phyloP scores from a whole-genome alignment of 1,284 basidiomycete species.

The Hemileccinum hortonii region DNA sequence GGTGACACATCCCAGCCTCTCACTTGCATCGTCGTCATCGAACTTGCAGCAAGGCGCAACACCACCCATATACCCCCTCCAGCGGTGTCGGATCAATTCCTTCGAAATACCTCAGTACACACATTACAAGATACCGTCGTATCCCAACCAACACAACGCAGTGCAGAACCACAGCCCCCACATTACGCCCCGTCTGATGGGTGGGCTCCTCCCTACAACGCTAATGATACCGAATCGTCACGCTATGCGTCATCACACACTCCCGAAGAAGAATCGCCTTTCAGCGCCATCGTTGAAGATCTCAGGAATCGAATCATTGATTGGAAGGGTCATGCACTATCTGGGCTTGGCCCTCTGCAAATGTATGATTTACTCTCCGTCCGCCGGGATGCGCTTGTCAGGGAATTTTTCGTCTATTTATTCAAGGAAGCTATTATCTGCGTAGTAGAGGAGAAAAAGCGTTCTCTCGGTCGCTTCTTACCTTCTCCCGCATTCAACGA shows the following conservation, averaged over 20 bases:
- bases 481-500: constrained; percentile 55
- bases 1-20: constrained; percentile 74
- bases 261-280: constrained; percentile 63
- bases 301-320: constrained; percentile 85
- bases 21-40: constrained; percentile 88
- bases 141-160: constrained; percentile 30
- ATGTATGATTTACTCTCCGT: constrained; percentile 92
- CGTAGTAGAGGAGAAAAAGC: constrained; percentile 91
- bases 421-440: constrained; percentile 97
- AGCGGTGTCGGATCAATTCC: constrained; percentile 48
- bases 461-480: constrained; percentile 69
- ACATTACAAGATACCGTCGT: constrained; percentile 35
- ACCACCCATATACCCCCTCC: constrained; percentile 58
- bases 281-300: constrained; percentile 81
- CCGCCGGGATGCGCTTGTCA: constrained; percentile 80
- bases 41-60: constrained; percentile 74
- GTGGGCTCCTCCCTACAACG: constrained; percentile 29
- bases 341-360: constrained; percentile 82
- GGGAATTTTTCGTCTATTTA: constrained; percentile 93
- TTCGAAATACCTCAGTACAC: constrained; percentile 32
- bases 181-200: constrained; percentile 35
- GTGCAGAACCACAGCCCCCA: constrained; percentile 25
- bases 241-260: constrained; percentile 22
- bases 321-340: constrained; percentile 89
- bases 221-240: constrained; percentile 27